phyloP scores from a whole-genome alignment of 179 eudicot species.

The Camellia oleifera region DNA sequence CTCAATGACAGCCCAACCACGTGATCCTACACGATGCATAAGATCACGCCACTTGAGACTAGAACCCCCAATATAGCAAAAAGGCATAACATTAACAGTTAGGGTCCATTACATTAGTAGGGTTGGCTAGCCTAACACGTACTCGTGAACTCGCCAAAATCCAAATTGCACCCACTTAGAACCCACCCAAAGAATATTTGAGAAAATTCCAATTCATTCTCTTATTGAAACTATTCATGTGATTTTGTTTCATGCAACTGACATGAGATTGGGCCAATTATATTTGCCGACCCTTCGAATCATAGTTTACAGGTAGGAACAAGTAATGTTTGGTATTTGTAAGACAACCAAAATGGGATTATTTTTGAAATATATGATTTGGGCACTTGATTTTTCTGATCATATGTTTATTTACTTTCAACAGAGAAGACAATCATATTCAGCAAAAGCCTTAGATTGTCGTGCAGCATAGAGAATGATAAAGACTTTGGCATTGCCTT shows the following conservation, averaged over 20 bases:
- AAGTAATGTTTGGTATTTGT: neutral
- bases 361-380: neutral
- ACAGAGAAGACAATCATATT: conserved; percentile 12
- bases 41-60: too few relatives aligned
- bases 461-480: conserved; percentile 16
- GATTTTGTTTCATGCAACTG: neutral
- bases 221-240: neutral
- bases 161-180: too few relatives aligned
- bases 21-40: too few relatives aligned
- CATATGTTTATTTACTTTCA: neutral
- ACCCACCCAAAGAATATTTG: neutral
- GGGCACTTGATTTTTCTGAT: conserved; percentile 1
- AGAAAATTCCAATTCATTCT: neutral
- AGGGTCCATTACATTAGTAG: too few relatives aligned
- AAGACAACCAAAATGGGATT: neutral
- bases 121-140: too few relatives aligned
- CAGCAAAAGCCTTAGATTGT: neutral
- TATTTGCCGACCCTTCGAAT: neutral
- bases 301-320: neutral
- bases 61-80: too few relatives aligned
- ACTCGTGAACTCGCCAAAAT: too few relatives aligned
- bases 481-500: conserved; percentile 20
- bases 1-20: too few relatives aligned
- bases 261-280: neutral
- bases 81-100: too few relatives aligned